Base-by-base conservation (phyloP, 2,329 filamentous ascomycete genomes). In the Colletotrichum lini region DNA sequence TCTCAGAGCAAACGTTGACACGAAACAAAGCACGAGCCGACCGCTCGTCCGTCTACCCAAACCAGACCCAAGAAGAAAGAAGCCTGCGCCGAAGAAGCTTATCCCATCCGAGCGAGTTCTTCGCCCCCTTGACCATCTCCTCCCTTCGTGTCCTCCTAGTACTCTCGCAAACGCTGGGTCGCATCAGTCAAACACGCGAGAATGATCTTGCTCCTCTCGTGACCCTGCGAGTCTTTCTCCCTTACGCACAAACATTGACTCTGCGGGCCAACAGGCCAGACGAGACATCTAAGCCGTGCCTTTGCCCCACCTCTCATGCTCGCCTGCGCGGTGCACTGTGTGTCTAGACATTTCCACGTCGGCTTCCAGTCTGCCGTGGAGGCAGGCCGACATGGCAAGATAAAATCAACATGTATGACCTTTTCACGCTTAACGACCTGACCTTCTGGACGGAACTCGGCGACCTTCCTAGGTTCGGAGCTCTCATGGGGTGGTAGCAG, bases 351-450 rank as follows among this genome's bases (percentile, higher is more conserved):
- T 40, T 6, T 56, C 30, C 52, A 38, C 52, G 30, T 35, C 52
- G 2, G 52, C 13, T 38, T 38, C 18, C 30, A 54, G 35, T 18
- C 30, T 7, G 16, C 52, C 52, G 3, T 12, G n/a, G 52, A 18
- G n/a, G 2, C 52, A 38, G 15, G 52, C 6, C 9, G 26, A 8
- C 30, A 38, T 56, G 30, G 18, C 35, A 40, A 21, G 30, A 35
- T 10, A 40, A 13, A 18, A 21, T 21, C 12, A 38, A 38, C 35
- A 9, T 38, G 35, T 38, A 10, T 10, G 8, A 38, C 8, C 38
- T 57, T 70, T 67, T 62, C 68, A 67, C 64, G 64, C 64, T 70
- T 62, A 26, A 38, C 35, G 35, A 10, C 35, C 62, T 45, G 18
- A 30, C 38, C 44, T 67, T 67, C 57, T 70, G 64, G 35, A 38